Evolutionary conservation across 352 stramenopile genomes (phyloP), one percentile per base, ranked within the genome.

Genomic region (Pythium dissotocum): DNA sequence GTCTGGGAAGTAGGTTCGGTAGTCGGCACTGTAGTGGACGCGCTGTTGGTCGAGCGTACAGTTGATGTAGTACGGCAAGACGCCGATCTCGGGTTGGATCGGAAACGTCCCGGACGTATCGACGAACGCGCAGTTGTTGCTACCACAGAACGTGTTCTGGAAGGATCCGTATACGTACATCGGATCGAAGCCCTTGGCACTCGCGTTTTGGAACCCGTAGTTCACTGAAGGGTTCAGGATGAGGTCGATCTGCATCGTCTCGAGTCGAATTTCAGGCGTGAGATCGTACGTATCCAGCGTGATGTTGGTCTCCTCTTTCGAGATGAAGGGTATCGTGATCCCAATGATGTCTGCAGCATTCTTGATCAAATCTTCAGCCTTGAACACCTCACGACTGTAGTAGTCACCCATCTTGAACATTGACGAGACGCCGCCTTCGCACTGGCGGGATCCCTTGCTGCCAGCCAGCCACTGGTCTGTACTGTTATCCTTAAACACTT

Each of bases 11-110:
- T 73, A 87, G 9, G 67, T 69, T 1, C 66, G 69, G 51, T 79
- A 82, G 64, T 83, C 77, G 61, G 62, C 66, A 59, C 70, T 71
- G 73, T 87, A 87, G 16, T 44, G 60, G 18, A 87, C 52, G n/a
- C 71, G 42, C 4, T 63, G n/a, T 1, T 44, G 26, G 67, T 62
- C 49, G 1, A 83, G 52, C 0, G 71, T 75, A 61, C 76, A 86
- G 67, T 77, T 71, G 35, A 70, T 72, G 52, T 72, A 46, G 65
- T 80, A 86, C 18, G 78, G 76, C 49, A 80, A 42, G n/a, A 82
- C 52, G 18, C 72, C 28, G n/a, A 86, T 64, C 62, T 83, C 71
- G 28, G 68, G 70, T 28, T 80, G 78, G 38, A 83, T 55, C 9
- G 63, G 21, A 28, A 76, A 48, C n/a, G 77, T 69, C 3, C 62